phyloP scores from a whole-genome alignment of 2,329 filamentous ascomycete genomes.

The Mycosphaerella sp. region DNA sequence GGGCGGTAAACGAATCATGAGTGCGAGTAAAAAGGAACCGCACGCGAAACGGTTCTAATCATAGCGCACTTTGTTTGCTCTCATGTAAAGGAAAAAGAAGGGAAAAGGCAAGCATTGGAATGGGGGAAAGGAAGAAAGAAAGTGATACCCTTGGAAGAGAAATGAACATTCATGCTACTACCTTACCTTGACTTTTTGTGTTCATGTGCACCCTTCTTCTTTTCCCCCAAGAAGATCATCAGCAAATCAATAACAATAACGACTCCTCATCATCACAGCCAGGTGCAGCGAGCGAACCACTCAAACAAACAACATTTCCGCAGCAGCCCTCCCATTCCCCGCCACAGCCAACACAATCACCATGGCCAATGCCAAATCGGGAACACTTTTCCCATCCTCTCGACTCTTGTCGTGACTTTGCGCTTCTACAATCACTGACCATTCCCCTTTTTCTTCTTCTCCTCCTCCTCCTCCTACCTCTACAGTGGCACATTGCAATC shows the following conservation, averaged over 20 bases:
- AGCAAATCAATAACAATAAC: no score
- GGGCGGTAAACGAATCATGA: constrained; percentile 59
- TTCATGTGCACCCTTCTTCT: no score
- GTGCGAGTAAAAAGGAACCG: constrained; percentile 20
- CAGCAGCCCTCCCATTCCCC: neutral
- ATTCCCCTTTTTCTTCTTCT: neutral
- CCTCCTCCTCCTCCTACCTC: no score
- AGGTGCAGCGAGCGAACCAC: no score
- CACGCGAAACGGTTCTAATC: neutral
- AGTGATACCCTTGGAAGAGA: neutral
- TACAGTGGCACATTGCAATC: neutral
- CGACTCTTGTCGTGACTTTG: neutral
- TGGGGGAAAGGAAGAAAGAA: neutral
- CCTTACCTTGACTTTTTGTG: no score
- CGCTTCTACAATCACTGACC: neutral
- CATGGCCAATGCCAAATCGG: neutral
- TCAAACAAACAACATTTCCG: neutral
- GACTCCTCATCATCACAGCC: no score
- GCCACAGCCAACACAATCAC: neutral
- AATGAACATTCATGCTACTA: neutral
- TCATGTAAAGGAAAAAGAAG: no score
- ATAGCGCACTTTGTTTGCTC: neutral
- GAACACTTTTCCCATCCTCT: neutral
- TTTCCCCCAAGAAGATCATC: no score
- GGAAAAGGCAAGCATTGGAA: no score